phyloP scores from a whole-genome alignment of 2,329 filamentous ascomycete species.

The Pestalotiopsis sp. region DNA sequence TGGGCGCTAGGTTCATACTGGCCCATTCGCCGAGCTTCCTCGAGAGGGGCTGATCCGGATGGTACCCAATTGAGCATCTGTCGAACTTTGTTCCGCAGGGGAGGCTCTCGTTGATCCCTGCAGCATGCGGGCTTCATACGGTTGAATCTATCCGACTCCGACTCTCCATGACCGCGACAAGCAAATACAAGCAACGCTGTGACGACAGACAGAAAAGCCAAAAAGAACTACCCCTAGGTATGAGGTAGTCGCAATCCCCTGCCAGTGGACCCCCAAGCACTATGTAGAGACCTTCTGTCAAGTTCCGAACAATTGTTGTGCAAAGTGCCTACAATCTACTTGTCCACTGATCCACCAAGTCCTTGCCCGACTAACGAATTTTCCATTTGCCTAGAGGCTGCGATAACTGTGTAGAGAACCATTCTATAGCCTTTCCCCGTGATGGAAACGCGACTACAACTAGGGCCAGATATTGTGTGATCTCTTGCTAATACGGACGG shows the following conservation, averaged over 20 bases:
- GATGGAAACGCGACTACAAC: no score
- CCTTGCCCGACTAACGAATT: no score
- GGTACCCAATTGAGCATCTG: conserved; percentile 5
- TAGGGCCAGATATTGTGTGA: no score
- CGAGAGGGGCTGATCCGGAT: conserved; percentile 6
- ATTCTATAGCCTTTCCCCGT: no score
- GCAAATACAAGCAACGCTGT: conserved; percentile 3
- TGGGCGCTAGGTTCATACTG: not conserved
- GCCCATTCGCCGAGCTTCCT: conserved; percentile 6
- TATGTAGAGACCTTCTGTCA: no score
- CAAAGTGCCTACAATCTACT: no score
- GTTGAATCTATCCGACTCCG: conserved; percentile 12
- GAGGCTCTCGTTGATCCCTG: conserved; percentile 4
- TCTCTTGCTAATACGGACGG: no score
- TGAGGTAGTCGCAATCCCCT: not conserved
- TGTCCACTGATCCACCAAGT: no score
- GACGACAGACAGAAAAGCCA: conserved; percentile 1
- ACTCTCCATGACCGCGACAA: not conserved
- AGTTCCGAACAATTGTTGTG: no score
- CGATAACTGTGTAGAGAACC: no score
- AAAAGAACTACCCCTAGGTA: not conserved
- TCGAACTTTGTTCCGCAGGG: not conserved
- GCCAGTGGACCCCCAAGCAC: no score
- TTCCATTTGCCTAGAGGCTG: no score
- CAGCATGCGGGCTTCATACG: not conserved